Conservation (phyloP, 2,329 filamentous ascomycete species). For the Chaetomium strumarium region DNA sequence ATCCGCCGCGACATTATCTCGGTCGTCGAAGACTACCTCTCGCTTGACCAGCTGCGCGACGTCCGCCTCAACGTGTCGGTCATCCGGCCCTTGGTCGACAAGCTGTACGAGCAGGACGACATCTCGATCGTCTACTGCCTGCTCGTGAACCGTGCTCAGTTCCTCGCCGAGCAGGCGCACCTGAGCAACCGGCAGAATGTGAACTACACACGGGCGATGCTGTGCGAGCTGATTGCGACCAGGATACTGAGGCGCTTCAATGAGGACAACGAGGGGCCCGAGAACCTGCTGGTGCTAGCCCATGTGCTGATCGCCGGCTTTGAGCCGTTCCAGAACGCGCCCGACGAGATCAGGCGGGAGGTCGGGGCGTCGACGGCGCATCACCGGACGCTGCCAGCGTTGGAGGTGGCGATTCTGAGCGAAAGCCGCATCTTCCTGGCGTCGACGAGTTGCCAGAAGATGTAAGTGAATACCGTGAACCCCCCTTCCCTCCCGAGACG, state of each 20-base stretch:
- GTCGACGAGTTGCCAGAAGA: conserved; percentile 72
- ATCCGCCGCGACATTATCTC: conserved; percentile 59
- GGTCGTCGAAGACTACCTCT: conserved; percentile 58
- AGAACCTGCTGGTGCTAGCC: conserved; percentile 66
- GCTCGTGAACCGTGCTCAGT: conserved; percentile 74
- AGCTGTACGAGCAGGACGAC: conserved; percentile 72
- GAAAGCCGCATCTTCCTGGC: conserved; percentile 75
- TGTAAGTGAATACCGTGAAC: conserved; percentile 37
- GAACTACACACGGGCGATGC: conserved; percentile 66
- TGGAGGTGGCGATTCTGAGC: conserved; percentile 78
- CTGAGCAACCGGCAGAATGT: conserved; percentile 76
- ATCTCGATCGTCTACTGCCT: conserved; percentile 81
- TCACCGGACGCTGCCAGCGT: conserved; percentile 62
- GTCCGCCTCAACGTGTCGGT: conserved; percentile 77
- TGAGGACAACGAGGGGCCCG: conserved; percentile 66
- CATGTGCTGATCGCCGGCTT: conserved; percentile 80
- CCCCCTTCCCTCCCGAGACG: neutral
- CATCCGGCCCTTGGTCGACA: conserved; percentile 75
- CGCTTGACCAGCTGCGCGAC: conserved; percentile 70
- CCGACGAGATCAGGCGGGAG: conserved; percentile 56
- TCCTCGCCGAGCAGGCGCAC: conserved; percentile 70
- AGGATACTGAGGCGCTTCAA: conserved; percentile 73
- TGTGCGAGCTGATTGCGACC: conserved; percentile 76
- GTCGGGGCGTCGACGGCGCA: conserved; percentile 45
- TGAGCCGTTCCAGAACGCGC: conserved; percentile 79